phyloP scores from a whole-genome alignment of 2,329 filamentous ascomycete species.

The Penicillium expansum region DNA sequence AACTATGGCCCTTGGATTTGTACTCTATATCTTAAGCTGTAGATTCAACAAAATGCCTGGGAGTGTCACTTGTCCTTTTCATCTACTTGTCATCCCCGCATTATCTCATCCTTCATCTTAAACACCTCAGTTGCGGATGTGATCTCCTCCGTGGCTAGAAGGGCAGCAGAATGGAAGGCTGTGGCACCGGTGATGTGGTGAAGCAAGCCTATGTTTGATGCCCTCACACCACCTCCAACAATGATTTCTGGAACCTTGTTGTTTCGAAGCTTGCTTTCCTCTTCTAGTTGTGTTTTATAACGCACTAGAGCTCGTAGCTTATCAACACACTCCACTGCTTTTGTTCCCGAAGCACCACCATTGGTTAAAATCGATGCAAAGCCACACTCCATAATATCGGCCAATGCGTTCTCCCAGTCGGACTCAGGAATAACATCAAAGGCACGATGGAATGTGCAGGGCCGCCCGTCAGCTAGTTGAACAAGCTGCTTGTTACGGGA shows the following conservation, averaged over 20 bases:
- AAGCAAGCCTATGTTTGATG: constrained; percentile 42
- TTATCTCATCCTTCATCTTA: constrained; percentile 2
- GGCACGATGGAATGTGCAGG: constrained; percentile 56
- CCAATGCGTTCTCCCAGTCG: constrained; percentile 25
- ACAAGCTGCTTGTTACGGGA: constrained; percentile 45
- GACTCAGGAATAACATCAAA: constrained; percentile 45
- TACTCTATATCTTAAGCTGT: too few species aligned
- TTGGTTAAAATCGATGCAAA: constrained; percentile 52
- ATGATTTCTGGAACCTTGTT: constrained; percentile 43
- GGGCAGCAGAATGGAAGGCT: constrained; percentile 48
- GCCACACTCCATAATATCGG: constrained; percentile 43
- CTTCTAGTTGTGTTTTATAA: not conserved
- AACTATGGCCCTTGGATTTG: too few species aligned
- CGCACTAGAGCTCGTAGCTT: constrained; percentile 30
- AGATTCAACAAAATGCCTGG: too few species aligned
- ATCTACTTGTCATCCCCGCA: too few species aligned
- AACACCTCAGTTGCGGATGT: constrained; percentile 3
- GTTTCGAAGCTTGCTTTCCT: too few species aligned
- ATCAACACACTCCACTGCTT: constrained; percentile 36
- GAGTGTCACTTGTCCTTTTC: too few species aligned
- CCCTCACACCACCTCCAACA: constrained; percentile 52
- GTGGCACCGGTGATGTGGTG: constrained; percentile 26
- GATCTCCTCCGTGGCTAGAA: not conserved
- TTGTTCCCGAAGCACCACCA: constrained; percentile 38
- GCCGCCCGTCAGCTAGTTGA: constrained; percentile 38